phyloP scores from a whole-genome alignment of 208 protist species.

The Leishmania mexicana region DNA sequence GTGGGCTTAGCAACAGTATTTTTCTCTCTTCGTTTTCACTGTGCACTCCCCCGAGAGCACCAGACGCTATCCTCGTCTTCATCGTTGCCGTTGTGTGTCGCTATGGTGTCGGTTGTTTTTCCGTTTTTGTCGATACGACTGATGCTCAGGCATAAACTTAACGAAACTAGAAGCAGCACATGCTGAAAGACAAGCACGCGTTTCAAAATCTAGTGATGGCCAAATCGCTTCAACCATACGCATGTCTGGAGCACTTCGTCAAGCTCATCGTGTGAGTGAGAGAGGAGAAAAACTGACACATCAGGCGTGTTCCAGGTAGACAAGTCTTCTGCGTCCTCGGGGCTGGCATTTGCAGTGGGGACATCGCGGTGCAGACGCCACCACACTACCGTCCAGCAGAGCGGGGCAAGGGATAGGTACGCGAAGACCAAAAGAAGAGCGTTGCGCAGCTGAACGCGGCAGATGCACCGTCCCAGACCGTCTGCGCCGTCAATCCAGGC shows the following conservation, averaged over 20 bases:
- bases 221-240: background rate
- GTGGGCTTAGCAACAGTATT: background rate
- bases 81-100: background rate
- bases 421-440: constrained; percentile 70
- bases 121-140: background rate
- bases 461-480: constrained; percentile 42
- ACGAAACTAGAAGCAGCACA: background rate
- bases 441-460: constrained; percentile 66
- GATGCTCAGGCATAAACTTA: background rate
- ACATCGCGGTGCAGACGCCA: constrained; percentile 28
- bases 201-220: background rate
- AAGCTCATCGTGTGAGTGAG: background rate
- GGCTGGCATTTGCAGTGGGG: background rate
- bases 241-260: too few relatives aligned
- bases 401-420: constrained; percentile 50
- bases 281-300: background rate
- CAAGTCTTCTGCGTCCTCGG: background rate
- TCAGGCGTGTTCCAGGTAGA: background rate
- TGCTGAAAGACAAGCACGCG: background rate
- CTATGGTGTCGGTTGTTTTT: background rate
- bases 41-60: background rate
- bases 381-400: constrained; percentile 57
- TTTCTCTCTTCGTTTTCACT: background rate
- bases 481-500: constrained; percentile 38
- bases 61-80: background rate